phyloP scores from a whole-genome alignment of 2,329 filamentous ascomycete genomes.

The Trichoderma breve region DNA sequence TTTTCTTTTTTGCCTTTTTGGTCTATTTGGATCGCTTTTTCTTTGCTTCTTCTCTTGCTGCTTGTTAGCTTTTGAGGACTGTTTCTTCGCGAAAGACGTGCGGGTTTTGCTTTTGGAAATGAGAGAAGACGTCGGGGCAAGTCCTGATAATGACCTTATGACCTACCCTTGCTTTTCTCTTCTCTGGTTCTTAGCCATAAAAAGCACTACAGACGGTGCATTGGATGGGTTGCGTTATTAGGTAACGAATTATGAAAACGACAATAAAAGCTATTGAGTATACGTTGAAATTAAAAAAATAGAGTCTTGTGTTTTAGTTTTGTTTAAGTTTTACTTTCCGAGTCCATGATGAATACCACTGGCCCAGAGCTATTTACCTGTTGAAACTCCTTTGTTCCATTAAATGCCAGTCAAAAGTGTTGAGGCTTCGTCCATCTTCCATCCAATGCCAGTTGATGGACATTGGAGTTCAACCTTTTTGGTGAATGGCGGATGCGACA shows the following conservation, averaged over 20 bases:
- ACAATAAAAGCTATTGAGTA: slow-evolving; percentile 39
- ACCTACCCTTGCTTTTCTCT: slow-evolving; percentile 30
- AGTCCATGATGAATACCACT: not conserved
- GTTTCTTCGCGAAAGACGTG: slow-evolving; percentile 15
- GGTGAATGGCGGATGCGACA: not conserved
- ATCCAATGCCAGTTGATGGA: not conserved
- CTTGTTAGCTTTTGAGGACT: slow-evolving; percentile 10
- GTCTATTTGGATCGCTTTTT: not conserved
- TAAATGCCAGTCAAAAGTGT: not conserved
- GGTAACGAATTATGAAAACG: slow-evolving; percentile 41
- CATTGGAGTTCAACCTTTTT: not conserved
- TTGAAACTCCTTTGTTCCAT: not conserved
- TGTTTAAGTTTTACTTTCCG: not conserved
- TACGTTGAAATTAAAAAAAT: slow-evolving; percentile 9
- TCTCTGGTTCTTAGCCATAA: slow-evolving; percentile 27
- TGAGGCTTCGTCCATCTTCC: not conserved
- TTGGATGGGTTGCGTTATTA: slow-evolving; percentile 38
- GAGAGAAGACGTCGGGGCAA: slow-evolving; percentile 28
- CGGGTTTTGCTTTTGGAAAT: slow-evolving; percentile 26
- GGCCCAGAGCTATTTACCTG: not conserved
- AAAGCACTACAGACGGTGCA: slow-evolving; percentile 34
- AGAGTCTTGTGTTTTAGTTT: not conserved
- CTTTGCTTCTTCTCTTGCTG: slow-evolving; percentile 11
- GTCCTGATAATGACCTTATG: slow-evolving; percentile 38
- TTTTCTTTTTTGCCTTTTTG: slow-evolving; percentile 23